phyloP scores from a whole-genome alignment of 73 alveolate species.

The Halteria grandinella region DNA sequence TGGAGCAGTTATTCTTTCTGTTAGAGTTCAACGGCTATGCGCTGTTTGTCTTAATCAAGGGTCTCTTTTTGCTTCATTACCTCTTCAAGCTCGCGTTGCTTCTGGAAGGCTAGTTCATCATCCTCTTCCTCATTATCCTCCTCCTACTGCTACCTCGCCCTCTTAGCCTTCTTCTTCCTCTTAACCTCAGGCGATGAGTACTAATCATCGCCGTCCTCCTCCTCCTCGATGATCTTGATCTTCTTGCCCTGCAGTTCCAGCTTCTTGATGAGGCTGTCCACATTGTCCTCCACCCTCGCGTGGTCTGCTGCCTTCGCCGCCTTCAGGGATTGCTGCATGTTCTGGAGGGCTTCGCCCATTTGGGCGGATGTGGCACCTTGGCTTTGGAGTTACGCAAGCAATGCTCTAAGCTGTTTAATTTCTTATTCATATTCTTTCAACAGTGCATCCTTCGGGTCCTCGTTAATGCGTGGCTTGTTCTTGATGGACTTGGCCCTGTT shows the following conservation, averaged over 20 bases:
- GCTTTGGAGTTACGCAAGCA: constrained; percentile 11
- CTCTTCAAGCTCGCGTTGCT: constrained; percentile 1
- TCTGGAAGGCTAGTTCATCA: constrained; percentile 7
- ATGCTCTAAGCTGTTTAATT: constrained; percentile 70
- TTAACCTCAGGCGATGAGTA: constrained; percentile 19
- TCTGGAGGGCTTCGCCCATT: background rate
- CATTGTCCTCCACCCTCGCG: constrained; percentile 55
- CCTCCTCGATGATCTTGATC: constrained; percentile 59
- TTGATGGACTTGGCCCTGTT: constrained; percentile 95
- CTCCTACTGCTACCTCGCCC: constrained; percentile 8
- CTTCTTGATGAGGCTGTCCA: constrained; percentile 42
- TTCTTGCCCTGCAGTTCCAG: constrained; percentile 62
- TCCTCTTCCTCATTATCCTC: constrained; percentile 55
- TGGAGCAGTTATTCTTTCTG: constrained; percentile 28
- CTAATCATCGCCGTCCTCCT: constrained; percentile 49
- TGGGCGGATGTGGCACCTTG: constrained; percentile 19
- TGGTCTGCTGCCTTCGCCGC: constrained; percentile 8
- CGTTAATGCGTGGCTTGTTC: constrained; percentile 95
- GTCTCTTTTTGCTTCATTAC: background rate
- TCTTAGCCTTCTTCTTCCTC: constrained; percentile 27
- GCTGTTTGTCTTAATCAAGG: background rate
- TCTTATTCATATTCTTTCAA: constrained; percentile 94
- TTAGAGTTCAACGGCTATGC: constrained; percentile 3
- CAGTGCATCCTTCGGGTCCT: constrained; percentile 99
- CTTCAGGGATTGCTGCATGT: constrained; percentile 10